Base-by-base conservation (phyloP, 164 flowering plant species). In the Platanus orientalis region DNA sequence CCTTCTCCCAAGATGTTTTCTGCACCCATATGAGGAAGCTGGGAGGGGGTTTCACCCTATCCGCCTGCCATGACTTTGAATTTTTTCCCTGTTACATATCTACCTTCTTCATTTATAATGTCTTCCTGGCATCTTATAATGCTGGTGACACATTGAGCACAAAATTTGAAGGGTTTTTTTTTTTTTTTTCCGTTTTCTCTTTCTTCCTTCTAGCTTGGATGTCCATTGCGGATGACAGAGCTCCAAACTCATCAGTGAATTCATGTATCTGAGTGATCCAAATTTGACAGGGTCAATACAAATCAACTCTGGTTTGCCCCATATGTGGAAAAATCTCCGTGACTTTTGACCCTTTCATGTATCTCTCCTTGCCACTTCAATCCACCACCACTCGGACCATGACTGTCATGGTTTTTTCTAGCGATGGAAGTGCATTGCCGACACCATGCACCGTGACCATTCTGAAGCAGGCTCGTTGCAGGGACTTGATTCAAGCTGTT, bases 281-380 rank as follows among this genome's bases (percentile, higher is more conserved):
- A 62, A 65, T 66, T 70, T 76, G 64, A 54, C 89, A 94, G 99
- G 99, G 99, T 39, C 97, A 91, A 69, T 94, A 89, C 80, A 91
- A 94, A 74, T 94, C 99, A 62, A 91, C 97, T 63, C 76, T 94
- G 79, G 92, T 94, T 70, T 94, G 99, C 64, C 99, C 99, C 52
- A 81, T 80, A 26, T 94, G 99, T 66, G 79, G 82, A 48, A 94
- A 94, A 77, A 73, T 91, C 23, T 94, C 99, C 23, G 93, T 91
- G 30, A 94, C 97, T 48, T 93, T 93, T 75, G 98, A 93, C 79
- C 98, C 98, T 27, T 93, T 93, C 81, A 90, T 93, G 98, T 93
- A 88, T 72, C 94, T 94, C n/a, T 94, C 99, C 2, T 67, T 91
- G 81, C 97, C 99, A 6, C 92, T 94, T 61, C 99, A 88, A 61